Base-by-base conservation (phyloP, 345 rosid species). In the Brassica cretica region DNA sequence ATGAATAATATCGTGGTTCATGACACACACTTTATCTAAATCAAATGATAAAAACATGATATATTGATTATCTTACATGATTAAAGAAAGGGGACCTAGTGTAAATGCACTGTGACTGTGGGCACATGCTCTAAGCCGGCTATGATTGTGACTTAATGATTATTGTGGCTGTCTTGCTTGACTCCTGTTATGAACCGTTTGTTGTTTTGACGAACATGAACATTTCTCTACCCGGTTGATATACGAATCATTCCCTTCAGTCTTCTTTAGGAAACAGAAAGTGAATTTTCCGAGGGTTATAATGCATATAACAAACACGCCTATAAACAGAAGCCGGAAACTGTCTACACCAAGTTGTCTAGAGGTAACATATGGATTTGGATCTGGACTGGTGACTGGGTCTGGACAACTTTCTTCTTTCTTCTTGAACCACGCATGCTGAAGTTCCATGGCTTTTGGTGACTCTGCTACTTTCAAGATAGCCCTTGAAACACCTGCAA, bases 401-500 rank as follows among this genome's bases (percentile, higher is more conserved):
- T 87, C 84, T 0, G 82, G 84, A 59, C 86, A 85, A 11, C 49
- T 71, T 29, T 35, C 37, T 6, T 67, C 64, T 35, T 25, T 58
- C 5, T 67, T 68, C 63, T 74, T 71, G 71, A 85, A 80, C 81
- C 79, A 82, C 15, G 82, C 68, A 0, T 35, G 11, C 15, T 56
- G 78, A 49, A 85, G 83, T 59, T 83, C 59, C 19, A 35, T 78
- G 8, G 77, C 80, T 39, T 63, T 76, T 0, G 67, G 72, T 19
- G 87, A 82, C 33, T 83, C 84, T 5, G 78, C 82, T 39, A 87
- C 80, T 64, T 75, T 71, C 15, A 87, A 72, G 7, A 86, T 71
- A 1, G 85, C 89, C 67, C 82, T 85, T 2, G 87, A 87, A 15
- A 87, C 71, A 64, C 89, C 91, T 86, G 5, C 5, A 0, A 6